Evolutionary conservation across 257 asterid species (phyloP), one percentile per base, ranked within the genome.

Genomic region (Forsythia viridissima): DNA sequence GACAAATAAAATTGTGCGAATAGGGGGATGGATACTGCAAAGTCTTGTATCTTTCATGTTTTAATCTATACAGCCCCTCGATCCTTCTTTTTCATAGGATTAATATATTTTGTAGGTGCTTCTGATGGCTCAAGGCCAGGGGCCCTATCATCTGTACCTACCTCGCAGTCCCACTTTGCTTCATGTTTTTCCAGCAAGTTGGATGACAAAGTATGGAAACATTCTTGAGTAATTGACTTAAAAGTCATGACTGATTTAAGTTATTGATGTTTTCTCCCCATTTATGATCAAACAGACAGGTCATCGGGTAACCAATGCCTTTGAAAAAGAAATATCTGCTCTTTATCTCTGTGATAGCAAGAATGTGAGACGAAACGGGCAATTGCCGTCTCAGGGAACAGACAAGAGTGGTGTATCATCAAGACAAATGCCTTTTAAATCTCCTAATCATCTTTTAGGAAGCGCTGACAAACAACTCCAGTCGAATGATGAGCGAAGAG

Each of bases 131-230:
- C 48, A 9, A 82, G 82, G 75, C 75, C 80, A 78, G 77, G 70
- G 67, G 86, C 85, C 84, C 85, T 84, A 21, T 69, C 85, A 39
- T 81, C 90, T 59, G 77, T 41, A 24, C 69, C 85, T 51, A 37
- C 43, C 61, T 65, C 83, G 37, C 73, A 72, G 68, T 86, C 91
- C 37, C 9, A 71, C 38, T 86, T 89, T 86, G 82, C 84, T 80
- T 18, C 77, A 74, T 43, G 15, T 74, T 85, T 92, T 69, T 16
- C 67, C 69, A 74, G 74, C 82, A 85, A 80, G 74, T 57, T 89
- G 89, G 91, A 88, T 61, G 86, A 83, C 55, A 57, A 80, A n/a
- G 92, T 89, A 87, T 75, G 85, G 8, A 1, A 55, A 71, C 85
- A 61, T 74, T 70, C 20, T 59, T 80, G 59, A 41, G 72, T 80